Conservation (phyloP, 2,329 filamentous ascomycete genomes). For the Pseudocercospora cruenta region DNA sequence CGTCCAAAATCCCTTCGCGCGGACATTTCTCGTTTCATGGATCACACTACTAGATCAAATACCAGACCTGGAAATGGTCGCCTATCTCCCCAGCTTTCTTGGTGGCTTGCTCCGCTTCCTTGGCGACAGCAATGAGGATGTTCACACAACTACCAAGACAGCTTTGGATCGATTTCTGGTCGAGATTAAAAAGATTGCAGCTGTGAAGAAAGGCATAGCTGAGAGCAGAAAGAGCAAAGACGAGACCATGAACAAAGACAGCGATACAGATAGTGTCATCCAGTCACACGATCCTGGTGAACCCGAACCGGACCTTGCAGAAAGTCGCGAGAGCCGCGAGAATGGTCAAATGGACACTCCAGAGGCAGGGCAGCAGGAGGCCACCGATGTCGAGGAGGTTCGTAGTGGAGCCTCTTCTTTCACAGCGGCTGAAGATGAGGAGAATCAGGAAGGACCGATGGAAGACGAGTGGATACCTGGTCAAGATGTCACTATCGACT, state of each 20-base stretch:
- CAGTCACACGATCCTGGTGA: slow-evolving; percentile 20
- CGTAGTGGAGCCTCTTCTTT: slow-evolving; percentile 59
- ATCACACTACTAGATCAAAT: slow-evolving; percentile 94
- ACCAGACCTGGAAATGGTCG: slow-evolving; percentile 91
- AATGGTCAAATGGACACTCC: slow-evolving; percentile 23
- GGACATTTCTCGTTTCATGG: slow-evolving; percentile 95
- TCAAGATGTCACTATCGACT: slow-evolving; percentile 93
- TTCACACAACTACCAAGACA: slow-evolving; percentile 89
- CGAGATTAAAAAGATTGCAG: slow-evolving; percentile 92
- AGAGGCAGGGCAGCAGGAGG: slow-evolving; percentile 13
- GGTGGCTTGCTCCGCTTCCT: slow-evolving; percentile 88
- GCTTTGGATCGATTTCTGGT: slow-evolving; percentile 86
- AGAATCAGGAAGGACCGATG: slow-evolving; percentile 42
- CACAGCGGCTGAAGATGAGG: slow-evolving; percentile 57
- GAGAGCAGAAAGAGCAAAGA: slow-evolving; percentile 77
- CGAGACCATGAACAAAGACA: slow-evolving; percentile 30
- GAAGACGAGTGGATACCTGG: slow-evolving; percentile 97
- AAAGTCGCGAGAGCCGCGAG: slow-evolving; percentile 28
- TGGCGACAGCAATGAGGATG: slow-evolving; percentile 86
- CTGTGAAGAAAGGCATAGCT: slow-evolving; percentile 87
- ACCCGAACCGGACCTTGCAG: slow-evolving; percentile 21
- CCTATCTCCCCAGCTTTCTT: slow-evolving; percentile 88
- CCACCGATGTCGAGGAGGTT: slow-evolving; percentile 50
- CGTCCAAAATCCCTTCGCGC: slow-evolving; percentile 90
- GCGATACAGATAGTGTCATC: slow-evolving; percentile 28